Evolutionary conservation across 2,329 filamentous ascomycete genomes (phyloP).

Genomic region (Fusarium torulosum): DNA sequence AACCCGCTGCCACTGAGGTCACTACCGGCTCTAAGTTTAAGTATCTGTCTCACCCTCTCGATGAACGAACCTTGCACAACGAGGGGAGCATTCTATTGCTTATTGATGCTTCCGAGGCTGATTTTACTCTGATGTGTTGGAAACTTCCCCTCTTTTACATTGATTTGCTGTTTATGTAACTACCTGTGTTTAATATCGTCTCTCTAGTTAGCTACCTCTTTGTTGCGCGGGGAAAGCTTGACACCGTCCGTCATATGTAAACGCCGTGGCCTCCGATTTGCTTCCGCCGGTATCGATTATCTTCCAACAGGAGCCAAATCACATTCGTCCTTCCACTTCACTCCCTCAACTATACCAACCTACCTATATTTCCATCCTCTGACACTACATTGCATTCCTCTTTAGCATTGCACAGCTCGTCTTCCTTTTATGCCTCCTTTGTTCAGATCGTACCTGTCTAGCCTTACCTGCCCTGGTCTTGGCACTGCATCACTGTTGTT

Average conservation of each 20-base stretch:
- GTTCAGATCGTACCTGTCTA: slow-evolving; percentile 3
- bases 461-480: slow-evolving; percentile 21
- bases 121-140: slow-evolving; percentile 19
- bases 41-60: slow-evolving; percentile 8
- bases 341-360: not conserved
- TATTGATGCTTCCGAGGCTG: slow-evolving; percentile 20
- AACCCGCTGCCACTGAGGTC: slow-evolving; percentile 40
- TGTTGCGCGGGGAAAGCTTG: slow-evolving; percentile 25
- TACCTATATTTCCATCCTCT: not conserved
- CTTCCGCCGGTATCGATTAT: slow-evolving; percentile 39
- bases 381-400: slow-evolving; percentile 5
- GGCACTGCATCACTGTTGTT: slow-evolving; percentile 34
- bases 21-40: slow-evolving; percentile 15
- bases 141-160: slow-evolving; percentile 25
- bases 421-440: not conserved
- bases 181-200: not conserved
- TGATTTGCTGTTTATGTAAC: not conserved
- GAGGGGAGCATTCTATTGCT: slow-evolving; percentile 9
- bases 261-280: slow-evolving; percentile 34
- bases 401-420: not conserved
- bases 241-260: slow-evolving; percentile 19
- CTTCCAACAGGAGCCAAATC: slow-evolving; percentile 33
- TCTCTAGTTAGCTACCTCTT: not conserved
- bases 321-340: not conserved
- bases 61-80: slow-evolving; percentile 4